Evolutionary conservation across 2,329 filamentous ascomycete species (phyloP).

Genomic region (Epicoccum sorghinum): DNA sequence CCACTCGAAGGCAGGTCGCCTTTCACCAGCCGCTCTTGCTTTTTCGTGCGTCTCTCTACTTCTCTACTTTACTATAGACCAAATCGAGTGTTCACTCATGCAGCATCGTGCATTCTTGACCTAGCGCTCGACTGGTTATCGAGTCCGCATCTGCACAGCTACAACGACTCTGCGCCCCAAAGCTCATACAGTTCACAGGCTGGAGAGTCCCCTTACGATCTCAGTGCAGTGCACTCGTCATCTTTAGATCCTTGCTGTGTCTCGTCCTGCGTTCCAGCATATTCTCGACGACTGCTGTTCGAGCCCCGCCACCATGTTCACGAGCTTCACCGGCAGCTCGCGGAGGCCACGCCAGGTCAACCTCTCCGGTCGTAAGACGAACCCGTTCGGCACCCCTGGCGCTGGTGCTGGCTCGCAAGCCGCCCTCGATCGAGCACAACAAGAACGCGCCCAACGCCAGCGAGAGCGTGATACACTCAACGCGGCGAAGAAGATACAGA

Average conservation of each 20-base stretch:
- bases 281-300: not conserved
- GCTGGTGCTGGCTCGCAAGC: constrained; percentile 70
- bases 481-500: constrained; percentile 76
- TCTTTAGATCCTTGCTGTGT: too few relatives aligned
- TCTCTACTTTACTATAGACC: not conserved
- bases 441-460: constrained; percentile 80
- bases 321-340: constrained; percentile 87
- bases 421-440: constrained; percentile 83
- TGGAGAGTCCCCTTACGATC: constrained; percentile 5
- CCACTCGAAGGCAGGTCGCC: constrained; percentile 19
- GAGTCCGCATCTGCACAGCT: constrained; percentile 6
- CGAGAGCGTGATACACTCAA: constrained; percentile 78
- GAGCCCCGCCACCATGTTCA: constrained; percentile 69
- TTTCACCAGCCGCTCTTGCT: constrained; percentile 4
- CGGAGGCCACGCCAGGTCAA: constrained; percentile 90
- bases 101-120: constrained; percentile 5
- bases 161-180: not conserved
- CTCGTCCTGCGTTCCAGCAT: not conserved
- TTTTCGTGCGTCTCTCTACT: not conserved
- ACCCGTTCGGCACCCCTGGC: constrained; percentile 76
- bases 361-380: constrained; percentile 81
- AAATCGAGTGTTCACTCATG: not conserved
- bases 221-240: not conserved
- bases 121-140: constrained; percentile 9
- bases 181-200: constrained; percentile 16